Percentiles rank a stretch among this genome's conserved stretches.
These are phyloP conservation scores for Quercus aquifolioides DNA, from an alignment of 306 rosid species.

Conservation along the genomic window DNA sequence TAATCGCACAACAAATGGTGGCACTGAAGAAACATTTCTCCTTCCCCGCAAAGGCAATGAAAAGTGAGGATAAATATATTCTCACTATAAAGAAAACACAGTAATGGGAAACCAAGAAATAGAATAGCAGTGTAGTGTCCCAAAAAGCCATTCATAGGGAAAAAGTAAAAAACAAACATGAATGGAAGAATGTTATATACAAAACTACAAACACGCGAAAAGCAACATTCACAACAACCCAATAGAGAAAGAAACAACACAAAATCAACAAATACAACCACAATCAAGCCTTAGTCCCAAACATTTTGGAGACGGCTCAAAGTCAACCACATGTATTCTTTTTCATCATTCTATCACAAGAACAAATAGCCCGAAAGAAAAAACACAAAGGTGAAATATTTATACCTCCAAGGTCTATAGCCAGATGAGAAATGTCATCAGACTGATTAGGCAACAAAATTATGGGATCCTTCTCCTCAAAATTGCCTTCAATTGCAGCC, in stretches of 20 bases:
- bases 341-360: neutral
- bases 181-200: neutral
- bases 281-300: too few species aligned
- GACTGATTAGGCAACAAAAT: conserved; percentile 95
- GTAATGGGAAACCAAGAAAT: neutral
- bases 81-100: neutral
- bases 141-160: neutral
- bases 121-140: neutral
- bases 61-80: neutral
- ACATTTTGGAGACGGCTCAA: too few species aligned
- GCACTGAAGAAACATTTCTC: neutral
- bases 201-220: neutral
- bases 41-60: neutral
- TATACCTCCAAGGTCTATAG: conserved; percentile 94
- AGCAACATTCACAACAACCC: neutral
- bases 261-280: neutral
- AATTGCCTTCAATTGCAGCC: conserved; percentile 82
- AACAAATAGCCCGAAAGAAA: neutral
- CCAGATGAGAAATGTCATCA: conserved; percentile 85
- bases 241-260: neutral
- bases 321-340: too few species aligned
- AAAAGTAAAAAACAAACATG: too few species aligned
- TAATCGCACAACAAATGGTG: neutral
- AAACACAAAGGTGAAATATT: neutral
- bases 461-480: conserved; percentile 83